Percentiles rank a stretch among this genome's conserved stretches.
These are phyloP conservation scores for Suhomyces vadensis DNA, from an alignment of 805 yeast species.

Conservation along the genomic window DNA sequence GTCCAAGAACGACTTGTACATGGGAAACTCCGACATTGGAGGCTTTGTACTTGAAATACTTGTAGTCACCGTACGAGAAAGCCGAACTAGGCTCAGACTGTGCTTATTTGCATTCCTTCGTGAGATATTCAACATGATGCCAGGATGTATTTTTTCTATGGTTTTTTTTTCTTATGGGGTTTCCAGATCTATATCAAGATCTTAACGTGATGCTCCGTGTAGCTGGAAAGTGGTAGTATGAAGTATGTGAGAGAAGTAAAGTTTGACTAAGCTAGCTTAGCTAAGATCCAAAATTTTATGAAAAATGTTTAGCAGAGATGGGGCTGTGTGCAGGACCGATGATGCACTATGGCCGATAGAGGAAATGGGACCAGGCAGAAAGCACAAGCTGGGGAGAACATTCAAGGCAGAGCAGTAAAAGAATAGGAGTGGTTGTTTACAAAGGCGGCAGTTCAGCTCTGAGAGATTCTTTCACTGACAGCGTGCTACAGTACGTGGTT, in stretches of 20 bases:
- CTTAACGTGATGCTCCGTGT: not conserved
- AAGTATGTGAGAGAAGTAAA: not conserved
- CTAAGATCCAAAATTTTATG: slow-evolving; percentile 2
- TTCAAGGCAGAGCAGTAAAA: no score
- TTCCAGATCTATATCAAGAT: not conserved
- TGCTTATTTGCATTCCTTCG: not conserved
- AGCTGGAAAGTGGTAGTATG: not conserved
- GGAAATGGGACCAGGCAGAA: no score
- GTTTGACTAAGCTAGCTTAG: not conserved
- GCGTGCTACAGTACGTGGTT: no score
- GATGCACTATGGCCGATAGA: no score
- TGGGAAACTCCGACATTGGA: slow-evolving; percentile 9
- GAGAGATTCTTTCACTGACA: no score
- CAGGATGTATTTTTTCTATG: not conserved
- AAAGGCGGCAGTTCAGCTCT: not conserved
- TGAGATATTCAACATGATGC: slow-evolving; percentile 1
- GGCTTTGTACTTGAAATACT: slow-evolving; percentile 5
- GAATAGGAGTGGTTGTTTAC: not conserved
- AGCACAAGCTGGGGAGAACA: no score
- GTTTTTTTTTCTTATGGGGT: not conserved
- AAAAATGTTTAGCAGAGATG: slow-evolving; percentile 4
- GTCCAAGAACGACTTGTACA: slow-evolving; percentile 16
- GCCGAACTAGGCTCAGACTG: not conserved
- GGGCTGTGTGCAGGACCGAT: slow-evolving; percentile 4
- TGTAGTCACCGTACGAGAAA: slow-evolving; percentile 2